These are phyloP conservation scores for Epithele typhae DNA, from an alignment of 768 basidiomycete genomes.

Conservation along the genomic window DNA sequence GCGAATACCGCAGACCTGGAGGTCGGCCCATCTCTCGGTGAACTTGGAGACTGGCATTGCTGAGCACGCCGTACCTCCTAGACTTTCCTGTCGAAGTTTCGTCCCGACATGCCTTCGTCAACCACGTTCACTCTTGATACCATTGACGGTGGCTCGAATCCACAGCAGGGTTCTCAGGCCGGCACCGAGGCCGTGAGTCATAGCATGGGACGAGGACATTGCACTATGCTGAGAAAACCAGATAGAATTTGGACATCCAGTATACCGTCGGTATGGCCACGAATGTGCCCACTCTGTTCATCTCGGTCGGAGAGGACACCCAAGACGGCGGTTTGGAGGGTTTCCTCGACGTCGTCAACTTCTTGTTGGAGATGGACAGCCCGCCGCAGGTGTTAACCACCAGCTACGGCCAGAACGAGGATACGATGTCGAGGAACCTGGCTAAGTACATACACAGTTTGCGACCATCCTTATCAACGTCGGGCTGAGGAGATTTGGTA, in stretches of 20 bases:
- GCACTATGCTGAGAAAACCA: neutral
- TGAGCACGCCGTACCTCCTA: slow-evolving; percentile 23
- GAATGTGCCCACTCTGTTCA: slow-evolving; percentile 48
- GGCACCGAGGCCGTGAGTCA: slow-evolving; percentile 56
- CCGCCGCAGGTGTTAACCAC: slow-evolving; percentile 61
- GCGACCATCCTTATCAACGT: neutral
- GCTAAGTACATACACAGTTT: slow-evolving; percentile 32
- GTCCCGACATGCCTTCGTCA: slow-evolving; percentile 17
- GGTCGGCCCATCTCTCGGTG: slow-evolving; percentile 25
- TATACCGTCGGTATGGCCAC: slow-evolving; percentile 35
- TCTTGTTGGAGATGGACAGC: slow-evolving; percentile 37
- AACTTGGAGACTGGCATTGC: neutral
- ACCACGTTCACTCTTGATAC: slow-evolving; percentile 15
- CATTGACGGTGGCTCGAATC: slow-evolving; percentile 53
- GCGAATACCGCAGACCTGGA: slow-evolving; percentile 27
- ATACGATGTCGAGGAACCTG: slow-evolving; percentile 55
- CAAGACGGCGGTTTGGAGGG: slow-evolving; percentile 21
- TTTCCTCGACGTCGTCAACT: slow-evolving; percentile 51
- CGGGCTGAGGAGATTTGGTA: slow-evolving; percentile 51
- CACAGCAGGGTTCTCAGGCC: slow-evolving; percentile 37
- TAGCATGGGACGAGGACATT: no score
- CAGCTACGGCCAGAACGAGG: slow-evolving; percentile 70
- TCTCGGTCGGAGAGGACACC: slow-evolving; percentile 34
- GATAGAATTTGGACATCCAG: slow-evolving; percentile 24
- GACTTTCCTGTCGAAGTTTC: slow-evolving; percentile 39